Conservation (phyloP, 768 basidiomycete genomes). For the Suillus subaureus region DNA sequence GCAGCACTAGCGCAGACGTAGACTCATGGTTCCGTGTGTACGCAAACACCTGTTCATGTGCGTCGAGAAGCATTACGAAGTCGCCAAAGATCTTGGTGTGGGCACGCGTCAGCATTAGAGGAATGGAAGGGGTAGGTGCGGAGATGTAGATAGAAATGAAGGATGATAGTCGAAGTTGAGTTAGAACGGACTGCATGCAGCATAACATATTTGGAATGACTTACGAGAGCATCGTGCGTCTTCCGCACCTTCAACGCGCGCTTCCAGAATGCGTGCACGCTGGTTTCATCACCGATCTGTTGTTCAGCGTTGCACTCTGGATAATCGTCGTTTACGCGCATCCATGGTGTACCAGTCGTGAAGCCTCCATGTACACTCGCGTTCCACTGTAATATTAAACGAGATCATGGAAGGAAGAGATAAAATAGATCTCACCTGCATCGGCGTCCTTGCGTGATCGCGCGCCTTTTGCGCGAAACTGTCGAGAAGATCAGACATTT, state of each 20-base stretch:
- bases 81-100: constrained; percentile 57
- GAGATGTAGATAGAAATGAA: background rate
- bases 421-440: constrained; percentile 49
- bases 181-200: background rate
- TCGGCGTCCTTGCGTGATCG: constrained; percentile 70
- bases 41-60: constrained; percentile 55
- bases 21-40: constrained; percentile 47
- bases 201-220: background rate
- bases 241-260: constrained; percentile 55
- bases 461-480: constrained; percentile 63
- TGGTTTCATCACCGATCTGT: constrained; percentile 50
- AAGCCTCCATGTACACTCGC: constrained; percentile 59
- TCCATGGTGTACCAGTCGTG: constrained; percentile 68
- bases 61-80: constrained; percentile 50
- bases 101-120: background rate
- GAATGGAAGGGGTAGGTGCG: background rate
- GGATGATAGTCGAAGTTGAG: too few relatives aligned
- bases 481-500: constrained; percentile 64
- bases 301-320: constrained; percentile 55
- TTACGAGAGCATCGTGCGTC: constrained; percentile 15
- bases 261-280: constrained; percentile 66
- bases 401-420: background rate
- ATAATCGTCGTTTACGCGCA: constrained; percentile 74
- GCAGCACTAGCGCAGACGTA: constrained; percentile 39
- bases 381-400: constrained; percentile 54